A percentile compares a stretch with the other conserved stretches of the same genome.
Evolutionary conservation across 345 rosid genomes (phyloP).

Genomic region (Brassica incana): DNA sequence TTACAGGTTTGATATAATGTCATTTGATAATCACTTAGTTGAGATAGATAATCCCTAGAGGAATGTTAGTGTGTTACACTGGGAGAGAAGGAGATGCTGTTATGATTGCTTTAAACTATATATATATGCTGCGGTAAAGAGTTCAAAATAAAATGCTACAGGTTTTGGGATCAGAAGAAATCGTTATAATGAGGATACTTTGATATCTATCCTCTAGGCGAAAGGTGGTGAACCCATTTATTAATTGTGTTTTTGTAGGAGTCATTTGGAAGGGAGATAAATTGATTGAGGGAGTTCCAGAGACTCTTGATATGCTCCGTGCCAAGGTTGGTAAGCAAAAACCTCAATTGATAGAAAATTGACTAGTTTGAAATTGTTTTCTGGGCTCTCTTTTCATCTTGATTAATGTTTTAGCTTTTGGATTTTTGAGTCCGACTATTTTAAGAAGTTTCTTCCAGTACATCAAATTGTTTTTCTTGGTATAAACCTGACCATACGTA

Average conservation of each 20-base stretch:
- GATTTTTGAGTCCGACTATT: neutral
- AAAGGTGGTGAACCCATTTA: neutral
- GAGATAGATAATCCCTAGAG: too few relatives aligned
- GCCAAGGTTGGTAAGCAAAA: conserved; percentile 60
- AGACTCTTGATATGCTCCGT: conserved; percentile 94
- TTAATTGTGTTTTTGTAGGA: conserved; percentile 49
- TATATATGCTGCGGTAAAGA: neutral
- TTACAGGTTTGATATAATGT: neutral
- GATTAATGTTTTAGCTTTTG: neutral
- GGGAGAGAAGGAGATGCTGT: neutral
- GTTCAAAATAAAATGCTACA: neutral
- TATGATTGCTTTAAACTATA: neutral
- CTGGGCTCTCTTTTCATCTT: neutral
- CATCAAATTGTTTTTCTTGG: neutral
- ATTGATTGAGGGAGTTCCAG: conserved; percentile 90
- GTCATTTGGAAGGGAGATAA: conserved; percentile 98
- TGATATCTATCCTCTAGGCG: neutral
- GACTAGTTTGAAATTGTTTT: too few relatives aligned
- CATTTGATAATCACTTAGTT: too few relatives aligned
- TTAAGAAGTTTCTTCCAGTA: neutral
- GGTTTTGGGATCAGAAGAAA: neutral
- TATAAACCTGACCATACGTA: neutral
- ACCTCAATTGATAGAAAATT: neutral
- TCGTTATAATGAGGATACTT: neutral
- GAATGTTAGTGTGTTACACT: too few relatives aligned